phyloP scores from a whole-genome alignment of 2,329 filamentous ascomycete genomes.

The Lecanosticta acicola region DNA sequence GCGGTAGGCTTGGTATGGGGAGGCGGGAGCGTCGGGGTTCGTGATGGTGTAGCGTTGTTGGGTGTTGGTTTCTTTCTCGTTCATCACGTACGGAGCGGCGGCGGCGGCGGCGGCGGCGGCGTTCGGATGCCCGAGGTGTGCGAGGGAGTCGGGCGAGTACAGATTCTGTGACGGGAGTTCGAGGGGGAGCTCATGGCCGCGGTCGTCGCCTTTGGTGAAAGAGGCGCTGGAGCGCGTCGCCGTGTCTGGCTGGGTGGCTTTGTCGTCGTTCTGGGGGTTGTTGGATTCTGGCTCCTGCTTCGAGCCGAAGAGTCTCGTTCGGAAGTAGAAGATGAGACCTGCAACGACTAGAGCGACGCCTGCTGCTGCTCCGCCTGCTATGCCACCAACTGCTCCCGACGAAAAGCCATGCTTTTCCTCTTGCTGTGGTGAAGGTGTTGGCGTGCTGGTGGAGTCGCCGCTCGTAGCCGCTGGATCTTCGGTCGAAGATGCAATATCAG shows the following conservation, averaged over 20 bases:
- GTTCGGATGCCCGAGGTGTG: neutral
- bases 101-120: neutral
- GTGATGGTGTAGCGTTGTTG: conserved; percentile 6
- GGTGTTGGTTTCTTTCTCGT: neutral
- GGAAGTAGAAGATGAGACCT: conserved; percentile 2
- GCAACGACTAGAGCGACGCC: conserved; percentile 2
- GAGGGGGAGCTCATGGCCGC: neutral
- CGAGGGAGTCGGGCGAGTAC: neutral
- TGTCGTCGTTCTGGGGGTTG: neutral
- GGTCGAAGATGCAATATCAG: no score
- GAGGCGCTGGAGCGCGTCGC: neutral
- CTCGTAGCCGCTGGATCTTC: neutral
- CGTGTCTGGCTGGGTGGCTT: neutral
- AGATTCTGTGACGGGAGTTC: neutral
- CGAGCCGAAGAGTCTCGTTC: neutral
- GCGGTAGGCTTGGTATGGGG: neutral
- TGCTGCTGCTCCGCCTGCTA: conserved; percentile 1
- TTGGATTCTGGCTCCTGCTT: neutral
- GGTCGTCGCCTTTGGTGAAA: neutral
- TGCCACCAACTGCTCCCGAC: conserved; percentile 1
- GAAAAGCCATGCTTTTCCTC: neutral
- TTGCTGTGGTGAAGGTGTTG: neutral
- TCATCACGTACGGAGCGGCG: no score
- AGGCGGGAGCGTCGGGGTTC: conserved; percentile 5
- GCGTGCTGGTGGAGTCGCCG: neutral